Evolutionary conservation across 2,329 filamentous ascomycete genomes (phyloP), one percentile per base, ranked within the genome.

Genomic region (Colletotrichum graminicola): DNA sequence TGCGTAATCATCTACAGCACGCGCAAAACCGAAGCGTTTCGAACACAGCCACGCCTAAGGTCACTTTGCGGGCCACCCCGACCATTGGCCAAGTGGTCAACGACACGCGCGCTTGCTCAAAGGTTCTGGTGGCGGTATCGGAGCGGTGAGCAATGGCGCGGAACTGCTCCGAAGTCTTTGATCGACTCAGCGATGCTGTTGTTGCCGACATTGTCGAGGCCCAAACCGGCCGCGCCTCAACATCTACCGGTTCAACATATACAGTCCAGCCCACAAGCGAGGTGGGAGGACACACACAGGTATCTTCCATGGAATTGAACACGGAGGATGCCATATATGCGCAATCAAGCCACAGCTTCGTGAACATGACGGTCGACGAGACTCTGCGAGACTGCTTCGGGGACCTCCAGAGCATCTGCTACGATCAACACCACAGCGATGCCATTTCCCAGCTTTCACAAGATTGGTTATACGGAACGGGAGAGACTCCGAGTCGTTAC

Each of bases 71-170:
- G 5, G 66, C 74, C 0, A 79, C 81, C 4, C 83, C 83, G 0
- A 78, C 77, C 0, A 82, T 83, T n/a, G 78, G 79, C 7, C 81
- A 84, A 68, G 80, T 84, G 10, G 81, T 84, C 34, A 84, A 83
- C 39, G 79, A 80, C 23, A 83, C 80, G 0, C 72, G 83, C 0
- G 81, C 81, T 0, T 85, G 83, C 65, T 85, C 83, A 3, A 85
- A 83, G 18, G 81, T 85, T 0, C 62, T 85, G 0, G 83, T 85
- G 0, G 83, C 83, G 2, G 81, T 84, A 0, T 83, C 82, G 0
- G 83, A 85, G 51, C 75, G 83, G 8, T 84, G 83, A 80, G 80
- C 82, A 45, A 74, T 80, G 0, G 76, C 81, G 10, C 76, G 81
- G 3, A 80, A 81, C 45, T 83, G 81, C 47, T 82, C 82, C 23